Evolutionary conservation across 2,329 filamentous ascomycete species (phyloP), one percentile per base, ranked within the genome.

Genomic region (Elsinoe necatrix): DNA sequence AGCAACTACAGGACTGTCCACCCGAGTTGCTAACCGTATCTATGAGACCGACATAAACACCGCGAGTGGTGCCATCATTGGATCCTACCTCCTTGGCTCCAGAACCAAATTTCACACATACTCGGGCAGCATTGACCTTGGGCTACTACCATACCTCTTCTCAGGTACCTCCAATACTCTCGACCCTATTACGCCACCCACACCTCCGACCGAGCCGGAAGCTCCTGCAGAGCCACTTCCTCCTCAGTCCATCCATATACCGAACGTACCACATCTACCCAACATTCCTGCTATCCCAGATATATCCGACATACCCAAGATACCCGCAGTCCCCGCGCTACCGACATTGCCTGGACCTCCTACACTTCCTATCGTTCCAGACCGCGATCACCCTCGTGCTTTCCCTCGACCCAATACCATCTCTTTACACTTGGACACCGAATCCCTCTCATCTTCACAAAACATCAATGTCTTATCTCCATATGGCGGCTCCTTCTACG

Each of bases 91-190:
- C 18, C 41, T 56, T 21, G 54, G 54, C 14, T 27, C 39, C 11
- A 29, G 2, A 9, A 25, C 37, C 39, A 45, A 34, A 25, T 56
- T 56, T 41, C 16, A 20, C 16, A 31, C 54, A 7, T 31, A 45
- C 31, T 56, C 54, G 5, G 54, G 54, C 18, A 29, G 31, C 18
- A 25, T 41, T n/a, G 54, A 47, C 18, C 12, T 45, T 12, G 35
- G 41, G 11, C 54, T 56, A 12, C 37, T 56, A 18, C 54, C 54
- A 9, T 56, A 56, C 42, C 21, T 56, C 12, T 56, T 56, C 18
- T 45, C 48, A 27, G 14, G 48, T 31, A 21, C 48, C 8, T 21
- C 14, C 12, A 50, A 29, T 50, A 12, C 16, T 50, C 12, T 27
- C 25, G 6, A 50, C 25, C 3, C 16, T 12, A 9, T 14, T 2